Evolutionary conservation across 192 early-diverging fungal species (phyloP), one percentile per base, ranked within the genome.

Genomic region (Rhizophagus prolifer): DNA sequence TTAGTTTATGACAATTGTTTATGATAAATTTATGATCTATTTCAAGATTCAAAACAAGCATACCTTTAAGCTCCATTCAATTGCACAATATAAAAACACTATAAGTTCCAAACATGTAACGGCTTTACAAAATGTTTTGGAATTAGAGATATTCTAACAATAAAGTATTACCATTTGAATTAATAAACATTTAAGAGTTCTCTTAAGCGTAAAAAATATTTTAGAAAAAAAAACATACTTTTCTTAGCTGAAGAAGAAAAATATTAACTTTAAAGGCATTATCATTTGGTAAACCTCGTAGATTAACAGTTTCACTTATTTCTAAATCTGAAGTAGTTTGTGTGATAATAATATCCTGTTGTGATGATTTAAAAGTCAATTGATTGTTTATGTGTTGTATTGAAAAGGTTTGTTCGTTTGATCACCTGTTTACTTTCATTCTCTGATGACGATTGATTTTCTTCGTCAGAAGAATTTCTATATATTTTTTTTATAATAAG

Each of bases 21-120:
- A n/a, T n/a, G n/a, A n/a, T n/a, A n/a, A n/a, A n/a, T n/a, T n/a
- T n/a, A n/a, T 19, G 5, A 71, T 26, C 63, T 46, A 38, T 38
- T 13, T 25, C 25, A 23, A 14, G 16, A 38, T 6, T 38, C 4
- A 36, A 38, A 26, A 50, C 47, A 41, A 47, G 28, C 21, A 28
- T 50, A 75, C 74, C 9, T 75, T 34, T 12, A 34, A 1, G n/a
- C 58, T 65, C 74, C 74, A 75, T 47, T 75, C 74, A 16, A 75
- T 75, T 30, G 60, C 58, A 44, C 30, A 28, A 65, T 66, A 75
- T 75, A 75, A 31, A 9, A 75, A 75, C 3, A 75, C 47, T 19
- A 6, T 4, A n/a, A 75, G 4, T 58, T 75, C 58, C 13, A 47
- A 31, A 4, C n/a, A 26, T 66, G 63, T 66, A 19, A 65, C 21